Evolutionary conservation across 352 stramenopile genomes (phyloP).

Genomic region (Phytophthora nicotianae): DNA sequence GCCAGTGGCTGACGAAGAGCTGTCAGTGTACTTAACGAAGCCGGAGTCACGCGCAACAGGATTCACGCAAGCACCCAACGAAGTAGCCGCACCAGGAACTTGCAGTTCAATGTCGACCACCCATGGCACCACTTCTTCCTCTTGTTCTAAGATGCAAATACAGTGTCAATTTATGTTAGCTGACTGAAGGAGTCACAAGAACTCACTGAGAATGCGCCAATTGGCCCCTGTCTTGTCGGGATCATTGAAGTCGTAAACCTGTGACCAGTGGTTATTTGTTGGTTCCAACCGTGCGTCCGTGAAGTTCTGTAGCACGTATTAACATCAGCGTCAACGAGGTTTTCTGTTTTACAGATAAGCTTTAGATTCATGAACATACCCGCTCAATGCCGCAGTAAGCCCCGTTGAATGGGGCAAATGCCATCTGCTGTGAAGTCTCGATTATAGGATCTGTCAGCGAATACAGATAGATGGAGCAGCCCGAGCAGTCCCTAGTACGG

Average conservation of each 20-base stretch:
- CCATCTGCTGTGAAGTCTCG: constrained; percentile 87
- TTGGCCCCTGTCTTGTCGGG: constrained; percentile 77
- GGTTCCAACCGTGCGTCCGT: constrained; percentile 70
- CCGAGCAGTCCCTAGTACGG: constrained; percentile 80
- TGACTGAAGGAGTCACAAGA: not conserved
- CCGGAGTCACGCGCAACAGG: constrained; percentile 61
- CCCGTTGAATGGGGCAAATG: constrained; percentile 90
- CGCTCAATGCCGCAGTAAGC: constrained; percentile 74
- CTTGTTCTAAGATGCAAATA: constrained; percentile 33
- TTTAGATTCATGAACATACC: constrained; percentile 24
- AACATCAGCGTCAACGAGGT: not conserved
- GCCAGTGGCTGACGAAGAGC: constrained; percentile 22
- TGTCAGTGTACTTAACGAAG: constrained; percentile 61
- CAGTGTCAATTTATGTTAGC: not conserved
- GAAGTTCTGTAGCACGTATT: constrained; percentile 57
- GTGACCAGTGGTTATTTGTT: constrained; percentile 90
- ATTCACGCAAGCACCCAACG: constrained; percentile 61
- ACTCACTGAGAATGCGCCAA: constrained; percentile 68
- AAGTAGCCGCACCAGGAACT: constrained; percentile 35
- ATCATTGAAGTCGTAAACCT: constrained; percentile 94
- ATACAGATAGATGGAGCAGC: constrained; percentile 89
- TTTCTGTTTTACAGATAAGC: not conserved
- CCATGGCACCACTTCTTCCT: constrained; percentile 54
- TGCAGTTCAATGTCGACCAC: constrained; percentile 53
- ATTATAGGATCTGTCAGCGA: constrained; percentile 93